Evolutionary conservation across 164 flowering plant genomes (phyloP).

Genomic region (Chloranthus sessilifolius): DNA sequence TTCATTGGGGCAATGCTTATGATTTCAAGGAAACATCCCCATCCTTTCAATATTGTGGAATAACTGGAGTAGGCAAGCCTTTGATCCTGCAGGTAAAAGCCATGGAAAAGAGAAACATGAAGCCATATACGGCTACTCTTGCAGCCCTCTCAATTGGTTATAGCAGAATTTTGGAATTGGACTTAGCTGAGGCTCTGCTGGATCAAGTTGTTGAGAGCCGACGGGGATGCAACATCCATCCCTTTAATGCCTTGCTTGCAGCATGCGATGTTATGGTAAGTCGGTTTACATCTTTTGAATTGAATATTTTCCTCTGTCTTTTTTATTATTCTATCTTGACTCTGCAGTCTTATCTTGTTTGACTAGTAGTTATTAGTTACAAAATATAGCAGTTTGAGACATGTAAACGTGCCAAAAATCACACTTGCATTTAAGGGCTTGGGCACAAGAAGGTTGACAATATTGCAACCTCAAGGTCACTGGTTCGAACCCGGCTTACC

Average conservation of each 20-base stretch:
- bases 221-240: conserved; percentile 22
- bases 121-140: conserved; percentile 61
- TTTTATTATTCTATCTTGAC: too few relatives aligned
- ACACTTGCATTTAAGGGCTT: too few relatives aligned
- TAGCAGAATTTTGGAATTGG: conserved; percentile 59
- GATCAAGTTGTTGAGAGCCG: conserved; percentile 36
- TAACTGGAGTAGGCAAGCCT: neutral
- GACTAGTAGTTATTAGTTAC: too few relatives aligned
- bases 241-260: conserved; percentile 59
- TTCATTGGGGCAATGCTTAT: too few relatives aligned
- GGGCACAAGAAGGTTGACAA: too few relatives aligned
- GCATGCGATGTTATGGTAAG: conserved; percentile 69
- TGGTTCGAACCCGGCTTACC: too few relatives aligned
- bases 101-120: conserved; percentile 54
- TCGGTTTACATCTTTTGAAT: conserved; percentile 3
- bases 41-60: neutral
- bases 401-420: too few relatives aligned
- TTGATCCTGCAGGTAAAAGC: conserved; percentile 45
- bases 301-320: too few relatives aligned
- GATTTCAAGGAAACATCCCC: neutral
- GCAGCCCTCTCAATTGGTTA: conserved; percentile 54
- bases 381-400: too few relatives aligned
- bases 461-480: too few relatives aligned
- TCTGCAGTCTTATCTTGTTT: too few relatives aligned
- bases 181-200: conserved; percentile 68